Evolutionary conservation across 2,329 filamentous ascomycete species (phyloP).

Genomic region (Claviceps lovelessii): DNA sequence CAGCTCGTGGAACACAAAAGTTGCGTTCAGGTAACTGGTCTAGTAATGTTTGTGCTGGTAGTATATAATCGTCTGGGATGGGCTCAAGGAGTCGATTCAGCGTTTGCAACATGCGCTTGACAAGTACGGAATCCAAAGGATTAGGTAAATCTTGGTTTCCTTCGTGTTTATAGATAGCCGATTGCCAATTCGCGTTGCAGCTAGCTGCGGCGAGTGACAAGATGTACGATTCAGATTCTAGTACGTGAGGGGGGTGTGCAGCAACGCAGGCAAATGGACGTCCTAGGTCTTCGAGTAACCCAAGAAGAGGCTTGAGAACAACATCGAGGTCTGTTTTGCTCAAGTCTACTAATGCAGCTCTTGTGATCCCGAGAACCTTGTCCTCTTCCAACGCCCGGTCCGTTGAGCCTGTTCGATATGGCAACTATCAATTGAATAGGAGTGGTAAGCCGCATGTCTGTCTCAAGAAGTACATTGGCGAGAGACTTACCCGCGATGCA

Average conservation of each 20-base stretch:
- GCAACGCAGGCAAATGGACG: conserved; percentile 37
- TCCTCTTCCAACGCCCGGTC: conserved; percentile 28
- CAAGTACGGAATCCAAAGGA: conserved; percentile 34
- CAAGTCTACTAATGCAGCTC: conserved; percentile 46
- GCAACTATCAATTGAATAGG: conserved; percentile 3
- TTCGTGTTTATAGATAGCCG: conserved; percentile 13
- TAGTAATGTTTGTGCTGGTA: conserved; percentile 43
- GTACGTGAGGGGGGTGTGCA: conserved; percentile 42
- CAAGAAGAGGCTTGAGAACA: conserved; percentile 43
- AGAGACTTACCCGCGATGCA: conserved; percentile 39
- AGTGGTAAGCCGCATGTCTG: neutral
- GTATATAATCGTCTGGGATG: conserved; percentile 40
- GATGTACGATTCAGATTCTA: conserved; percentile 52
- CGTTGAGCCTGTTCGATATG: conserved; percentile 6
- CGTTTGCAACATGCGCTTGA: conserved; percentile 39
- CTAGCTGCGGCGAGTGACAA: conserved; percentile 50
- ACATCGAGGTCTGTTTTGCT: conserved; percentile 37
- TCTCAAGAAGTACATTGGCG: neutral
- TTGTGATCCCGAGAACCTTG: conserved; percentile 45
- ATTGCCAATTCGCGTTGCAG: conserved; percentile 44
- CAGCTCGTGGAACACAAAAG: conserved; percentile 19
- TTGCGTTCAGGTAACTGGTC: conserved; percentile 32
- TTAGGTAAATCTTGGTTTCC: conserved; percentile 13
- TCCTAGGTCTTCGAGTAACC: conserved; percentile 43
- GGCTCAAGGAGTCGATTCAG: conserved; percentile 44